A percentile compares a stretch with the other conserved stretches of the same genome.
Evolutionary conservation across 495 filamentous ascomycete genomes (phyloP).

Genomic region (Lasiosphaeria hispida): DNA sequence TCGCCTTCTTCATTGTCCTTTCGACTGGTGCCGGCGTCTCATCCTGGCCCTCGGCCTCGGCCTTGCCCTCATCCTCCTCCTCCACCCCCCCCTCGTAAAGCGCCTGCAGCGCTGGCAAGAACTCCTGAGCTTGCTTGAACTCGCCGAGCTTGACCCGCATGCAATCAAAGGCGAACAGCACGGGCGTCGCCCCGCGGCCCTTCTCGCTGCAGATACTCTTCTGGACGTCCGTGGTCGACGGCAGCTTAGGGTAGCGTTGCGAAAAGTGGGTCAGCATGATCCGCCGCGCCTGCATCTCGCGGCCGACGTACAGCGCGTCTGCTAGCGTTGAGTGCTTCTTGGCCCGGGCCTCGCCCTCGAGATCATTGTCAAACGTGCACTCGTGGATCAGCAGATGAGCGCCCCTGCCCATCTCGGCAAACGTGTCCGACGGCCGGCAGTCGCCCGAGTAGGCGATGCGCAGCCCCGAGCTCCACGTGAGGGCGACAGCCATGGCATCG

Average conservation of each 20-base stretch:
- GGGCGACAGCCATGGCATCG: constrained; percentile 68
- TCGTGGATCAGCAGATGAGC: constrained; percentile 89
- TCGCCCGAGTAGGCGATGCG: constrained; percentile 92
- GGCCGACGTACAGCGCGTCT: constrained; percentile 78
- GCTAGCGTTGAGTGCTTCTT: constrained; percentile 87
- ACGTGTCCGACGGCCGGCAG: constrained; percentile 71
- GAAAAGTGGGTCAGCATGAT: constrained; percentile 90
- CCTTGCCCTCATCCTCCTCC: constrained; percentile 9
- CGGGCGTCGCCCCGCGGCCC: too few relatives aligned
- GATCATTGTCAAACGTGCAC: constrained; percentile 89
- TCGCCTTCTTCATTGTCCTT: not conserved
- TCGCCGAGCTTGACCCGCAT: constrained; percentile 83
- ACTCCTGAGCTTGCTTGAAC: constrained; percentile 71
- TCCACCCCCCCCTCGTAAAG: constrained; percentile 32
- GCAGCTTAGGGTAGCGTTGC: constrained; percentile 90
- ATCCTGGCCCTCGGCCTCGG: not conserved
- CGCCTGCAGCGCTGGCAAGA: constrained; percentile 67
- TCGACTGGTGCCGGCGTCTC: not conserved
- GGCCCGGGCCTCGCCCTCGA: constrained; percentile 69
- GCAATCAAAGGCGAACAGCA: constrained; percentile 83
- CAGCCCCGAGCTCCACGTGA: constrained; percentile 77
- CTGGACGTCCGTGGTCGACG: constrained; percentile 37
- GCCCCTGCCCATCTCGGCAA: constrained; percentile 66
- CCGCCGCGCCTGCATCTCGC: constrained; percentile 69
- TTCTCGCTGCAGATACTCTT: constrained; percentile 10